phyloP scores from a whole-genome alignment of 1,284 basidiomycete genomes.

The Coniferiporia sulphurascens region DNA sequence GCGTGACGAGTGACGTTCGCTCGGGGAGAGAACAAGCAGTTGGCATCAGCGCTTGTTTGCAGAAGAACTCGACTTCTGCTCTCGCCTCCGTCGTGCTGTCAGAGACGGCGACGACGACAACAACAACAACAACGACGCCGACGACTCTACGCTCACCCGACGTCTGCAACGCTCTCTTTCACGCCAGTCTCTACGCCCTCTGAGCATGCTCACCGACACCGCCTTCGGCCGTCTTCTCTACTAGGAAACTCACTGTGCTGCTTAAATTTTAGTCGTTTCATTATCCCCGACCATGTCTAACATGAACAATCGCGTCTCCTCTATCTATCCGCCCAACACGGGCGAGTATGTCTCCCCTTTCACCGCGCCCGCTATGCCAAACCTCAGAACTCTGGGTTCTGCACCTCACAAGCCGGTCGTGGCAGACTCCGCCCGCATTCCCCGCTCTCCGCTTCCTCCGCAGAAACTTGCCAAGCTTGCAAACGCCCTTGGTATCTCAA shows the following conservation, averaged over 20 bases:
- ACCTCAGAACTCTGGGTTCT: conserved; percentile 6
- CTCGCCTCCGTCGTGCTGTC: not conserved
- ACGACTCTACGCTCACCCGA: conserved; percentile 12
- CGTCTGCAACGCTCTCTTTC: conserved; percentile 12
- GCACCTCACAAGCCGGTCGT: conserved; percentile 7
- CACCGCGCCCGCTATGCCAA: conserved; percentile 18
- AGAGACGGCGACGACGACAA: too few relatives aligned
- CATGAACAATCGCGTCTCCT: conserved; percentile 13
- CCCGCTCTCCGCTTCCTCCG: conserved; percentile 66
- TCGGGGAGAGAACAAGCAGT: not conserved
- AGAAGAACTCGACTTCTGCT: not conserved
- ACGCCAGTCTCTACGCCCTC: conserved; percentile 14
- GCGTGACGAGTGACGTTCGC: not conserved
- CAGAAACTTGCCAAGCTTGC: conserved; percentile 73
- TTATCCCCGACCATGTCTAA: conserved; percentile 2
- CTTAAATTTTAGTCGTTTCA: not conserved
- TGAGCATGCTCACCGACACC: conserved; percentile 8
- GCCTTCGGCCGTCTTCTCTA: not conserved
- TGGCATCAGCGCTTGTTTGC: not conserved
- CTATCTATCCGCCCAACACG: conserved; percentile 6
- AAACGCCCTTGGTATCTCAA: conserved; percentile 75
- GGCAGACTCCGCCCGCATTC: conserved; percentile 28
- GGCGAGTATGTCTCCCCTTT: conserved; percentile 18
- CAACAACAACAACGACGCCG: not conserved
- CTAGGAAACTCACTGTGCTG: not conserved